Percentiles rank a stretch among this genome's conserved stretches.
phyloP scores from a whole-genome alignment of 1,284 basidiomycete species.

The Entoloma clypeatum region DNA sequence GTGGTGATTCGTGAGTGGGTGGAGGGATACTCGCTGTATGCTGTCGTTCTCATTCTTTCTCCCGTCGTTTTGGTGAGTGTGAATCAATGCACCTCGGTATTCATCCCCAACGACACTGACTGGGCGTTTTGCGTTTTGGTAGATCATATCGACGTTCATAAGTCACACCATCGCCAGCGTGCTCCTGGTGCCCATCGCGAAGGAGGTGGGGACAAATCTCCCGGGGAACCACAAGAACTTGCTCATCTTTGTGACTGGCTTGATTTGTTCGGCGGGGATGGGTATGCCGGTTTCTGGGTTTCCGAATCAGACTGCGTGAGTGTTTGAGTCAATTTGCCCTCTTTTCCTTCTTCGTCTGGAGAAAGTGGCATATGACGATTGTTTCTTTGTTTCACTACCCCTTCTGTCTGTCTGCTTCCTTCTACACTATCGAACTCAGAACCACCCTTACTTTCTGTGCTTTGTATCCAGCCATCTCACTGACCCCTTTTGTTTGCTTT shows the following conservation, averaged over 20 bases:
- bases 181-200: conserved; percentile 92
- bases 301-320: conserved; percentile 93
- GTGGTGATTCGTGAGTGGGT: conserved; percentile 66
- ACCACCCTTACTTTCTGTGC: too few relatives aligned
- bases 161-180: conserved; percentile 97
- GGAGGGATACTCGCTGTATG: conserved; percentile 70
- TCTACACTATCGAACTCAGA: conserved; percentile 15
- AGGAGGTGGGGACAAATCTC: conserved; percentile 81
- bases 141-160: conserved; percentile 87
- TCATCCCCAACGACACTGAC: too few relatives aligned
- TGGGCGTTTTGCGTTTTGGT: conserved; percentile 11
- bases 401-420: conserved; percentile 1
- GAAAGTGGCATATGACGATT: too few relatives aligned
- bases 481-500: too few relatives aligned
- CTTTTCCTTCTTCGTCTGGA: too few relatives aligned
- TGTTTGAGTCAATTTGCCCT: too few relatives aligned
- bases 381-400: conserved; percentile 7
- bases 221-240: conserved; percentile 68
- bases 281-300: conserved; percentile 98
- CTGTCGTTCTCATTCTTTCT: conserved; percentile 83
- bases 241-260: conserved; percentile 87
- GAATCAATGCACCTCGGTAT: conserved; percentile 24
- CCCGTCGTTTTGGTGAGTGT: conserved; percentile 82
- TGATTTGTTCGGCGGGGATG: conserved; percentile 96
- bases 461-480: too few relatives aligned